Base-by-base conservation (phyloP, 176 grass and related monocot genomes). In the Rhynchospora breviuscula region DNA sequence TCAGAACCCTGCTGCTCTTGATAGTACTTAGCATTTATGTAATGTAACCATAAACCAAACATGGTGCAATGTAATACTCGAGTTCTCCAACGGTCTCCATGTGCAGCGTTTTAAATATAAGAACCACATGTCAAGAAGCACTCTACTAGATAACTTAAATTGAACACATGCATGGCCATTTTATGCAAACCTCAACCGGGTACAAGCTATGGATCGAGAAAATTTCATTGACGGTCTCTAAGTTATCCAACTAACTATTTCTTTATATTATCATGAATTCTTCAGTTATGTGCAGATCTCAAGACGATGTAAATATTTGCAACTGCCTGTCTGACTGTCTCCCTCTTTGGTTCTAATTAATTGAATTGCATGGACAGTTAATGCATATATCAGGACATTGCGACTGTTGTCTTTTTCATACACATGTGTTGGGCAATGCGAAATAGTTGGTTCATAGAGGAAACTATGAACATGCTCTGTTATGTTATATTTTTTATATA, bases 201-300 rank as follows among this genome's bases (percentile, higher is more conserved):
- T 40, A 40, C 35, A 4, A 40, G 35, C 35, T 40, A 40, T 40
- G 35, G 3, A 40, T 2, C 1, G 35, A 40, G 35, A 40, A 40
- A 40, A 40, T 40, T 40, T 40, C 35, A 40, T 4, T 40, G 35
- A 40, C 35, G 35, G 3, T 40, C 35, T 40, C 3, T 40, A 40
- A 40, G 3, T 40, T 40, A 40, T 40, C 35, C 35, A 40, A 40
- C 35, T 40, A 40, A 3, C 35, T 40, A 40, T 40, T 40, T 40
- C 35, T 40, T 40, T 40, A 40, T 40, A 40, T 40, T 40, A 40
- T 40, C 56, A 59, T n/a, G 56, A 1, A 58, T n/a, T 1, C 40
- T 71, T 71, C 8, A 45, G 67, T 71, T 47, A 46, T n/a, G 33
- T 47, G 40, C 17, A 71, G 67, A 71, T 71, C 67, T 71, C 67